phyloP scores from a whole-genome alignment of 345 rosid genomes.

The Acer saccharum region DNA sequence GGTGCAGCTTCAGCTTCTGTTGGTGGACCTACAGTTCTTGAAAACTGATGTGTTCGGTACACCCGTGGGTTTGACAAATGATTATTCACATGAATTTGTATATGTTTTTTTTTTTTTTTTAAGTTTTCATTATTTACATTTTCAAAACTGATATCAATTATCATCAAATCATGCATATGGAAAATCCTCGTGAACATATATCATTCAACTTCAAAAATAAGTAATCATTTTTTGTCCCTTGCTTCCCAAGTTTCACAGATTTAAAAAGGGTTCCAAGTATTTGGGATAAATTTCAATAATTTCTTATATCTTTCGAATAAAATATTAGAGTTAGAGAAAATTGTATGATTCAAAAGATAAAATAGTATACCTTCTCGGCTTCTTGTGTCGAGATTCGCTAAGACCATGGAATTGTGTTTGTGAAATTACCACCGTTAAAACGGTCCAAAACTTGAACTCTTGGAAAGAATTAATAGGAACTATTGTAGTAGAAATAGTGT shows the following conservation, averaged over 20 bases:
- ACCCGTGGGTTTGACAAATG: slow-evolving; percentile 5
- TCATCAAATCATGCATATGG: neutral
- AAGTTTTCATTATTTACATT: neutral
- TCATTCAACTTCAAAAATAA: neutral
- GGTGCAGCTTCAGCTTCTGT: neutral
- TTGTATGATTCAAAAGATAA: neutral
- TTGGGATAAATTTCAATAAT: neutral
- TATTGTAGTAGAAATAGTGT: too few species aligned
- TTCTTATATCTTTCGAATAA: too few species aligned
- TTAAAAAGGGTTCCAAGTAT: neutral
- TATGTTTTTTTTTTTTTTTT: neutral
- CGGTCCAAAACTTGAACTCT: too few species aligned
- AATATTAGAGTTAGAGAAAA: too few species aligned
- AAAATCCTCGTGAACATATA: neutral
- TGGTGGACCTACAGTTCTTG: neutral
- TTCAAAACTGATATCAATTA: neutral
- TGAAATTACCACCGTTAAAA: too few species aligned
- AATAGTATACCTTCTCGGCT: too few species aligned
- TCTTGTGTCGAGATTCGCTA: too few species aligned
- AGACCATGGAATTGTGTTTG: too few species aligned
- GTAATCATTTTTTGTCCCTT: neutral
- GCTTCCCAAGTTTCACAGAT: neutral
- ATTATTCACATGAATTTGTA: neutral
- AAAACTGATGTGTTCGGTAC: neutral
- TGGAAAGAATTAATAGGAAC: too few species aligned